Percentiles rank a stretch among this genome's conserved stretches.
These are phyloP conservation scores for Pleoardoris graminearum DNA, from an alignment of 2,329 filamentous ascomycete species.

Conservation along the genomic window DNA sequence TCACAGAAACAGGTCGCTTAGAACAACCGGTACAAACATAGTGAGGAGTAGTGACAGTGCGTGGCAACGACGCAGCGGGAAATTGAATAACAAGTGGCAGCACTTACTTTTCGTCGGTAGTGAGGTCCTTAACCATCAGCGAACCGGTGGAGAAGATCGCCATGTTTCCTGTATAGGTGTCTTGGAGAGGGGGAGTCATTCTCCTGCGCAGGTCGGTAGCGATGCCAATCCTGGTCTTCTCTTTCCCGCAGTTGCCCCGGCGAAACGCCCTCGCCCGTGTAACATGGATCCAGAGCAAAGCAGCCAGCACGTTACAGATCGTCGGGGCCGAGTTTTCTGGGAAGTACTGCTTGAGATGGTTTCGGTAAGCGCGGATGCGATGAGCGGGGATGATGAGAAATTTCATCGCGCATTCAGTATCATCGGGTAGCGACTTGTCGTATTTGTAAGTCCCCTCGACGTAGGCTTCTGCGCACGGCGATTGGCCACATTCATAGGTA, in stretches of 20 bases:
- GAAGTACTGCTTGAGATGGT: conserved; percentile 25
- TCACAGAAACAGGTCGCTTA: no score
- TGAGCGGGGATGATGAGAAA: conserved; percentile 35
- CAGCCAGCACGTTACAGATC: conserved; percentile 39
- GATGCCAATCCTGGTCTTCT: conserved; percentile 34
- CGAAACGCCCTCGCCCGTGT: conserved; percentile 36
- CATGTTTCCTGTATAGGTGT: conserved; percentile 39
- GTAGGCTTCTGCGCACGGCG: conserved; percentile 32
- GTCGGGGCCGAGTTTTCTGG: conserved; percentile 24
- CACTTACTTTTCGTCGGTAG: conserved; percentile 33
- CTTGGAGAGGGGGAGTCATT: conserved; percentile 27
- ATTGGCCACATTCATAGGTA: conserved; percentile 5
- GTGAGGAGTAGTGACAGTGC: conserved; percentile 9
- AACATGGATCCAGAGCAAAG: conserved; percentile 42
- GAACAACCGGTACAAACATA: no score
- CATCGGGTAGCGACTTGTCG: conserved; percentile 28
- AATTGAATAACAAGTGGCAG: conserved; percentile 1
- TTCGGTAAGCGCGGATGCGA: conserved; percentile 32
- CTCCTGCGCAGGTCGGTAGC: conserved; percentile 36
- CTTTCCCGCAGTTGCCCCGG: conserved; percentile 20
- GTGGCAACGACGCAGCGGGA: background rate
- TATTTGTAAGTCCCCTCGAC: conserved; percentile 32
- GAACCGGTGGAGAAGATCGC: conserved; percentile 37
- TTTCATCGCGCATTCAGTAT: conserved; percentile 30
- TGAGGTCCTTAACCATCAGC: conserved; percentile 28